Base-by-base conservation (phyloP, 345 rosid species). In the Cardiospermum halicacabum region DNA sequence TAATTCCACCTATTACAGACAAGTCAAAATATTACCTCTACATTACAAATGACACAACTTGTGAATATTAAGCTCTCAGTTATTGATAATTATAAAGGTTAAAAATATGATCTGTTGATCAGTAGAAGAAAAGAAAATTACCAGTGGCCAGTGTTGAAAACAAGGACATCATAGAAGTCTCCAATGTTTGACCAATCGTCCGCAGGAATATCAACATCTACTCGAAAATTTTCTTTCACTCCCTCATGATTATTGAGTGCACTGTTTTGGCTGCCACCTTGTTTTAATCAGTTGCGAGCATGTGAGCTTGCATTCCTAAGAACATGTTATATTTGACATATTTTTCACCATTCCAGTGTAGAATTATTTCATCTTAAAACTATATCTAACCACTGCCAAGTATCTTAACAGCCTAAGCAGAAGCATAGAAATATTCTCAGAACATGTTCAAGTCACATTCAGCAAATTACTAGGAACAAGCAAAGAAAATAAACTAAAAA, bases 131-230 rank as follows among this genome's bases (percentile, higher is more conserved):
- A 16, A 64, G 61, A 42, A 49, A 49, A 53, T 69, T 85, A 94
- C 99, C 99, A 94, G 72, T 94, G 99, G 58, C 97, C 99, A 57
- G 96, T 90, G 62, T 91, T 93, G 32, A 88, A 88, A 42, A 93
- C 37, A 66, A 91, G 91, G 69, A 88, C 95, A 75, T 93, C 88
- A 25, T 87, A 93, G 70, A 90, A 88, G 75, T 73, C 72, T 58
- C 79, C 75, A 71, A 85, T 61, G 59, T 75, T 78, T 61, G 78
- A 72, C 97, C 99, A 94, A 70, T 91, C 96, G 70, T 68, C 78
- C 13, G 97, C 97, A 64, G 95, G 96, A 64, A 80, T 65, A 75
- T 94, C 97, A 63, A 94, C 96, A 79, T 94, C 97, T 49, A 94
- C 89, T 34, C 85, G 85, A 66, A 85, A 77, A 1, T 40, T 67